Base-by-base conservation (phyloP, 2,329 filamentous ascomycete species). In the Colletotrichum costaricense region DNA sequence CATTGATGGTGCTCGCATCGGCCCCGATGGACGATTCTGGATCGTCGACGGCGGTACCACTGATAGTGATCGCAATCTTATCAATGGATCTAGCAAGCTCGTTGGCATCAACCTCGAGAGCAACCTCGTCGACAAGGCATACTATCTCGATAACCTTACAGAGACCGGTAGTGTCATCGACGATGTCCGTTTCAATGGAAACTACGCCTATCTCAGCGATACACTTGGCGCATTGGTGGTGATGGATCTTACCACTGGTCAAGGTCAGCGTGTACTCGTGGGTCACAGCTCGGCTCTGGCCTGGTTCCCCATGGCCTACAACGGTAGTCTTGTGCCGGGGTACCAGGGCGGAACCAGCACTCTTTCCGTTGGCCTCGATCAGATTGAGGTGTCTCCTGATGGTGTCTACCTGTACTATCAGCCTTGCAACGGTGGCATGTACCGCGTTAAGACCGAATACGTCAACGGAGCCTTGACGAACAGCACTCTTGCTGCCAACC, bases 351-450 rank as follows among this genome's bases (percentile, higher is more conserved):
- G 16, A 16, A 59, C 19, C n/a, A 68, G 66, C 46, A 42, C 30
- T 2, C 46, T 68, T 5, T 68, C 66, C 9, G 66, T 68, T 5
- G 66, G 66, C 22, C 66, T 68, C 12, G 57, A 68, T 30, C 66
- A 68, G 30, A 68, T 56, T 4, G 57, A 68, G 19, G 66, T 63
- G 28, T 63, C 66, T 4, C 57, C 66, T 7, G 66, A 63, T n/a
- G 66, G 57, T 6, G 24, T 63, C n/a, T 68, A 46, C 9, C 66
- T 68, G 4, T 68, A 68, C 57, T 68, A 68, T 14, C 66, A 68
- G 49, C 66, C 66, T 30, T 68, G 57, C 58, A 68, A 68, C 24
- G 57, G 66, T 9, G 66, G 66, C 19, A 68, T 68, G 66, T 68
- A 68, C 19, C 66, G 66, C 19, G 42, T 63, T 58, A 46, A 68